These are phyloP conservation scores for Vitis rotundifolia DNA, from an alignment of 164 flowering plant species.

Conservation along the genomic window DNA sequence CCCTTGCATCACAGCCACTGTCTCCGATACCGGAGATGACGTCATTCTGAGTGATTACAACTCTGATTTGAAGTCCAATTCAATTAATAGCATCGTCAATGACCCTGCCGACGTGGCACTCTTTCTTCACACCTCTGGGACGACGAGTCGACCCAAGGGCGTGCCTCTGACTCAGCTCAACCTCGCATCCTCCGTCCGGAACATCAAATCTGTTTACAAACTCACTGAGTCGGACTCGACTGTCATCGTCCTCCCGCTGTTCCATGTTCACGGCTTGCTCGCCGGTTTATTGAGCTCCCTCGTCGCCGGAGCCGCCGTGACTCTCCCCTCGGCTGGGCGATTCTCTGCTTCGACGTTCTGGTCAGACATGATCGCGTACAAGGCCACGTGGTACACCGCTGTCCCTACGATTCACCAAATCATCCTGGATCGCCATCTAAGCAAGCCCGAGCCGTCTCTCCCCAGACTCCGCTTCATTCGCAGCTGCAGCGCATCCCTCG, in stretches of 20 bases:
- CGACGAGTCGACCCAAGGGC: constrained; percentile 95
- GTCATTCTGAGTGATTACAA: constrained; percentile 27
- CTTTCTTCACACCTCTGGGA: constrained; percentile 96
- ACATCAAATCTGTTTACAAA: constrained; percentile 72
- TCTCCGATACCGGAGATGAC: constrained; percentile 23
- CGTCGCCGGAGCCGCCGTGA: constrained; percentile 70
- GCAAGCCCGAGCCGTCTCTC: constrained; percentile 47
- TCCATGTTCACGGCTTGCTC: constrained; percentile 88
- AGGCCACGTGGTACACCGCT: constrained; percentile 97
- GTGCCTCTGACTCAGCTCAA: constrained; percentile 86
- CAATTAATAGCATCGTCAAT: constrained; percentile 34
- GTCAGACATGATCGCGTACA: constrained; percentile 63
- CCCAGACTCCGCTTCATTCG: constrained; percentile 89
- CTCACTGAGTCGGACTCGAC: constrained; percentile 80
- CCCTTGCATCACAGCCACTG: constrained; percentile 49
- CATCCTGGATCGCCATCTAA: constrained; percentile 73
- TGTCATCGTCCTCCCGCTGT: constrained; percentile 83
- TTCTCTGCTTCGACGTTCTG: constrained; percentile 94
- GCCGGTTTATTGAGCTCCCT: constrained; percentile 76
- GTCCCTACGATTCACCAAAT: constrained; percentile 98
- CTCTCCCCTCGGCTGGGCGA: constrained; percentile 84
- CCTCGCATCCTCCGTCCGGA: constrained; percentile 62
- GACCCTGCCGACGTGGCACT: constrained; percentile 77
- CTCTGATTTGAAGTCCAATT: constrained; percentile 18
- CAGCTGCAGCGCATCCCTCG: constrained; percentile 86